Base-by-base conservation (phyloP, 495 filamentous ascomycete genomes). In the Podospora conica region DNA sequence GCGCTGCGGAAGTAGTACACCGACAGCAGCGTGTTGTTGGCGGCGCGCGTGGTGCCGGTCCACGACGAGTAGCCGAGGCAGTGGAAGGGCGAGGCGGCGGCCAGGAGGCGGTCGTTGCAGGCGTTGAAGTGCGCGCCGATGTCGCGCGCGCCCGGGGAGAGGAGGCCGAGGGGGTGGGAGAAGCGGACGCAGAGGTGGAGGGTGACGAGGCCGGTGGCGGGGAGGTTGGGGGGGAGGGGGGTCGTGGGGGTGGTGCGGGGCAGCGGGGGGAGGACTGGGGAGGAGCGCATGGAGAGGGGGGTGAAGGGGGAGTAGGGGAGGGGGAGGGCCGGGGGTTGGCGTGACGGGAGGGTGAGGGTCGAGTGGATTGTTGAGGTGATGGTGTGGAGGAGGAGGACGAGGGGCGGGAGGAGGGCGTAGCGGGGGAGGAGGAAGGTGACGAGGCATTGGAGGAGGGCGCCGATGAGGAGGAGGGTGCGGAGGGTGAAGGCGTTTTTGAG, bases 1-100 rank as follows among this genome's bases (percentile, higher is more conserved):
- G 80, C 60, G 54, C 70, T 65, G 11, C 76, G 76, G 66, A 85
- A 82, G 72, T 87, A 87, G 62, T 76, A 76, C 1, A 83, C 57
- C 0, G 60, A 59, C 61, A 84, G n/a, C 15, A 61, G 22, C 20
- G 64, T 71, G 65, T 83, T 79, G 63, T 80, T 78, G 9, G 68
- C 68, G 0, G 70, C 73, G 4, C 65, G 56, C 23, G 69, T 66
- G 18, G 69, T 73, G 24, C 64, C 58, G 0, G 69, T 21, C 65
- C 68, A 78, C 1, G 28, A 31, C 10, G 72, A 67, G 2, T 56
- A 58, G 4, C 74, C 73, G 3, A 77, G 64, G 20, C 71, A 75
- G n/a, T 79, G 79, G 67, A 71, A 80, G 61, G 74, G 71, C 12
- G 71, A 69, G 9, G 68, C 71, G 61, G 69, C 56, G 24, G 54